Evolutionary conservation across 2,329 filamentous ascomycete genomes (phyloP), one percentile per base, ranked within the genome.

Genomic region (Lasiodiplodia hormozganensis): DNA sequence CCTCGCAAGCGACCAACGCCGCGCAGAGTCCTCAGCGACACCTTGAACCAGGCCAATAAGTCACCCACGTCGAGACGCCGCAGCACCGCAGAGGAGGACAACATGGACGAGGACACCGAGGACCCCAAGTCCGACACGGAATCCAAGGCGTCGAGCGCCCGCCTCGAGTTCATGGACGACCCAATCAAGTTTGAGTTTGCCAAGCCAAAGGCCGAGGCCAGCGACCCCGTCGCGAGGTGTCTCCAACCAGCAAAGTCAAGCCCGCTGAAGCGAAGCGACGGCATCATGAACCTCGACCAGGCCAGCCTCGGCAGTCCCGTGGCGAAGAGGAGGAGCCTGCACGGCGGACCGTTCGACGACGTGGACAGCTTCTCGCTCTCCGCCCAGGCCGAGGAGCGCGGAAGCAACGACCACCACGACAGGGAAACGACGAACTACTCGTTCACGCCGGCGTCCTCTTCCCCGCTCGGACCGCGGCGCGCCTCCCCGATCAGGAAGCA

Each of bases 191-290:
- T 82, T 74, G 82, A 82, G 71, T 82, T 84, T 73, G 74, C 75
- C 69, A 74, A 77, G 70, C 72, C 73, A 74, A 79, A 70, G 81
- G 81, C 84, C 54, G 86, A 86, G 70, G 86, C 84, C 77, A 82
- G 77, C 73, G 78, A 69, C 70, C 77, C 60, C 80, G 85, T 75
- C 80, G 81, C 72, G 82, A 84, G 72, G 73, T 82, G 62, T 80
- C 84, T 57, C 81, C 84, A 60, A 2, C 83, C 87, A 21, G 83
- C 87, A 23, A 88, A 89, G 70, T 89, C 91, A 6, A 97, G 95
- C 77, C 94, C 95, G 5, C 83, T 98, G 73, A 97, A 98, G 85
- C 90, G 96, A 74, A 95, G 91, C 76, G 95, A 98, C 82, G 91
- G 92, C 53, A 90, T 91, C 64, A 95, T 97, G 92, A 93, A 93